Evolutionary conservation across 2,329 filamentous ascomycete genomes (phyloP), one percentile per base, ranked within the genome.

Genomic region (Epichloe coenophiala): DNA sequence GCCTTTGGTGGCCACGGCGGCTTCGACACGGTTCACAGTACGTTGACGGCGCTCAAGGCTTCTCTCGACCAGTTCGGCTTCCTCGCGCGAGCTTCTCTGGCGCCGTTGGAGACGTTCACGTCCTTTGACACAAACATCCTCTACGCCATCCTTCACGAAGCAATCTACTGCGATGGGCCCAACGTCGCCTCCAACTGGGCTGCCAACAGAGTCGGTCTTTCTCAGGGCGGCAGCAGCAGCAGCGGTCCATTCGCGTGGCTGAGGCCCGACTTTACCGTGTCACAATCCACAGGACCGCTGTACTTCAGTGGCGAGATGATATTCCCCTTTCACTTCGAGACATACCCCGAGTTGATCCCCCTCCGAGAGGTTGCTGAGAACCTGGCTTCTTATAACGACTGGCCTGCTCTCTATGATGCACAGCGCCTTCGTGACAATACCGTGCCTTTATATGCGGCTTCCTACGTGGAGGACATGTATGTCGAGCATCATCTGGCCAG

Each of bases 281-380:
- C 52, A 2, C 17, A 49, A 2, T 41, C 49, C 13, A 39, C 13
- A 5, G 62, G 69, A 2, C 82, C 83, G 0, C 71, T 93, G 21
- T 86, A 78, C 65, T 95, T 96, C 68, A 88, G 87, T 0, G 89
- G 90, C 53, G 91, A 97, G 69, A 96, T 95, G 88, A 78, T 95
- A 47, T 95, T 82, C 64, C 64, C 84, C 86, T 1, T 84, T 86
- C 86, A 90, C 74, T 90, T 95, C 57, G 80, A 89, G 38, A 83
- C 83, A 15, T 91, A 88, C 60, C 73, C 80, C 1, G 88, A 94
- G 64, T 78, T 97, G 19, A 69, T 69, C n/a, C 71, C 79, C 51
- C 67, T 97, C 45, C 77, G 76, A 50, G 71, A 79, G 11, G 83
- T 81, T 0, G 88, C 88, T 0, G 71, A 90, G 8, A 72, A 81